phyloP scores from a whole-genome alignment of 768 basidiomycete species.

The Neoboletus magnificus region DNA sequence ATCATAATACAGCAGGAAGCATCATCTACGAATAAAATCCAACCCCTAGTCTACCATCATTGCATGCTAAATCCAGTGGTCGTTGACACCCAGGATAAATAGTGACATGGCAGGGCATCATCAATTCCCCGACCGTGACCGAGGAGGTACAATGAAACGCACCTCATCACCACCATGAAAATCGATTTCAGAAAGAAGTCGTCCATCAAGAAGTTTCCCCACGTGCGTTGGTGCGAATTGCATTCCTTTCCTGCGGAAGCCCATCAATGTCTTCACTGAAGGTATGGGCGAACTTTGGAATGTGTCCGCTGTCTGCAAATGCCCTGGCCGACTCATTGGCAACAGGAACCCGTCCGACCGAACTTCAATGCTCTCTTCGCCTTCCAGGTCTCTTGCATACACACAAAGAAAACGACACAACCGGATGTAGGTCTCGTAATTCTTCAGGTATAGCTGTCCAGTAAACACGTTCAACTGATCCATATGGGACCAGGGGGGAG shows the following conservation, averaged over 20 bases:
- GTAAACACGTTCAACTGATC: no score
- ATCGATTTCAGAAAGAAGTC: slow-evolving; percentile 16
- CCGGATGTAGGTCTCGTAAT: not conserved
- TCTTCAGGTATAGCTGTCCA: no score
- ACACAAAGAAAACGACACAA: not conserved
- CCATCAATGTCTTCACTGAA: slow-evolving; percentile 20
- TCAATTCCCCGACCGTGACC: no score
- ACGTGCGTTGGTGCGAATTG: slow-evolving; percentile 38
- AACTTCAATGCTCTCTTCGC: slow-evolving; percentile 2
- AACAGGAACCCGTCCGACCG: slow-evolving; percentile 22
- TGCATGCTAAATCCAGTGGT: not conserved
- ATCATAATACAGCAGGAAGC: no score
- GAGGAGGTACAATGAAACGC: no score
- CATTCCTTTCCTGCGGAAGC: no score
- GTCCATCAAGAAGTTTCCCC: no score
- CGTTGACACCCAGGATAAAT: not conserved
- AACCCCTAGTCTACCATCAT: not conserved
- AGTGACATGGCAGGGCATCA: no score
- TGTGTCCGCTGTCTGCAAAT: slow-evolving; percentile 6
- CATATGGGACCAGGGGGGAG: not conserved
- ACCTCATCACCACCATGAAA: slow-evolving; percentile 1
- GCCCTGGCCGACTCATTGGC: no score
- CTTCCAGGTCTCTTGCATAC: slow-evolving; percentile 12
- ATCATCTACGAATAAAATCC: not conserved
- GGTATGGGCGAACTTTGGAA: slow-evolving; percentile 38